phyloP scores from a whole-genome alignment of 2,329 filamentous ascomycete species.

The Teratosphaeriaceae sp. region DNA sequence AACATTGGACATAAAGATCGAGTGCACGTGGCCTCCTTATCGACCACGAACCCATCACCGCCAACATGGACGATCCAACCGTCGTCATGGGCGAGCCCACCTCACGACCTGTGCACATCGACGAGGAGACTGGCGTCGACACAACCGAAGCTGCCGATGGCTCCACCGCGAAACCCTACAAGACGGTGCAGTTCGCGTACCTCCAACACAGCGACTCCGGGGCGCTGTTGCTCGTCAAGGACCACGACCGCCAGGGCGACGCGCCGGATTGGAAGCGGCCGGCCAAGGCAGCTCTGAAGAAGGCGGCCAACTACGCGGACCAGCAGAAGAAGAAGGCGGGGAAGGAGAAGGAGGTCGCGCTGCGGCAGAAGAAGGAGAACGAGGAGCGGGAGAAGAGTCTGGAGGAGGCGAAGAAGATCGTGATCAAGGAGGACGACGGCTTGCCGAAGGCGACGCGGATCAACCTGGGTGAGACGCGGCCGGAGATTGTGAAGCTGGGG shows the following conservation, averaged over 20 bases:
- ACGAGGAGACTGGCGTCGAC: conserved; percentile 71
- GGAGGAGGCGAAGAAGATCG: conserved; percentile 75
- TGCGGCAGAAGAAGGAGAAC: conserved; percentile 65
- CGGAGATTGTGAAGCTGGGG: conserved; percentile 50
- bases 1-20: too few relatives aligned
- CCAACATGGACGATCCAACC: too few relatives aligned
- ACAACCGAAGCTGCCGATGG: conserved; percentile 52
- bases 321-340: conserved; percentile 76
- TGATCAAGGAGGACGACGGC: conserved; percentile 61
- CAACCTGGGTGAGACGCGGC: conserved; percentile 64
- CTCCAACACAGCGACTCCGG: conserved; percentile 61
- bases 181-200: conserved; percentile 71
- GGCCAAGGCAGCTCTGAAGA: conserved; percentile 80
- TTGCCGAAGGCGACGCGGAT: conserved; percentile 71
- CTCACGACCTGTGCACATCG: conserved; percentile 59
- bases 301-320: conserved; percentile 68
- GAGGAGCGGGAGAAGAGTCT: conserved; percentile 64
- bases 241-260: conserved; percentile 58
- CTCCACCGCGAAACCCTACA: conserved; percentile 68
- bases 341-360: conserved; percentile 67
- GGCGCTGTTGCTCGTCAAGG: conserved; percentile 61
- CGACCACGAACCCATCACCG: too few relatives aligned
- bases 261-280: conserved; percentile 71
- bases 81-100: conserved; percentile 26
- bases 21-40: too few relatives aligned